phyloP scores from a whole-genome alignment of 1,139 yeast species.

The Magnusiomyces tetraspermus region DNA sequence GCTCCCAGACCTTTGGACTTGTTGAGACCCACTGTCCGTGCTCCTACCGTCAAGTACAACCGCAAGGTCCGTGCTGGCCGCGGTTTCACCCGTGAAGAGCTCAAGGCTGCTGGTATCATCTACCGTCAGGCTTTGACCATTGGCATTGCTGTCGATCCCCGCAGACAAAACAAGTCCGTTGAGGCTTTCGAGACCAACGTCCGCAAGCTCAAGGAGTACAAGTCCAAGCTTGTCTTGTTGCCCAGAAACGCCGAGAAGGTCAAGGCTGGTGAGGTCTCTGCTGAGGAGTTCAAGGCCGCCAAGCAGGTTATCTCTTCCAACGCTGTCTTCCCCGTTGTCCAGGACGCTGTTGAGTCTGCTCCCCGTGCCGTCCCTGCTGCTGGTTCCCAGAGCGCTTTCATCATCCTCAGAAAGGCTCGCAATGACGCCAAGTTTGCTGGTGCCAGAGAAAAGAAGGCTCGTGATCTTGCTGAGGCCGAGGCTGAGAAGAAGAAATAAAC shows the following conservation, averaged over 20 bases:
- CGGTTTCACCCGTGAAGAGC: constrained; percentile 97
- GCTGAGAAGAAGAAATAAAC: constrained; percentile 94
- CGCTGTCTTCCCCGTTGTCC: constrained; percentile 88
- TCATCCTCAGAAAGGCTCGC: constrained; percentile 92
- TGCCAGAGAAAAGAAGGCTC: constrained; percentile 95
- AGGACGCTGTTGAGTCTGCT: constrained; percentile 59
- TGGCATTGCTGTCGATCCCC: constrained; percentile 99
- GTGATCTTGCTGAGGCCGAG: constrained; percentile 97
- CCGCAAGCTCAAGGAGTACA: constrained; percentile 93
- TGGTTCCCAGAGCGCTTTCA: constrained; percentile 59
- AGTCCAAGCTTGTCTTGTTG: constrained; percentile 89
- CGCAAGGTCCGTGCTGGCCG: constrained; percentile 99
- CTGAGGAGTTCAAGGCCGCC: constrained; percentile 60
- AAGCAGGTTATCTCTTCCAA: constrained; percentile 65
- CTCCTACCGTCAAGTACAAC: constrained; percentile 98
- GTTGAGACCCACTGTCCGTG: constrained; percentile 96
- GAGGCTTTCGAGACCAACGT: constrained; percentile 94
- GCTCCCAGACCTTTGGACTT: constrained; percentile 98
- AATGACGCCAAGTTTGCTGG: constrained; percentile 90
- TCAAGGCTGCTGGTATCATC: constrained; percentile 95
- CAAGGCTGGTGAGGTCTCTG: constrained; percentile 43
- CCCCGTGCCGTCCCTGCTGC: constrained; percentile 92
- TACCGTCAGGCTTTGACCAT: constrained; percentile 95
- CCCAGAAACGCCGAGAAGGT: constrained; percentile 72
- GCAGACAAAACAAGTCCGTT: constrained; percentile 97